phyloP scores from a whole-genome alignment of 768 basidiomycete species.

The Hygrocybe punicea region DNA sequence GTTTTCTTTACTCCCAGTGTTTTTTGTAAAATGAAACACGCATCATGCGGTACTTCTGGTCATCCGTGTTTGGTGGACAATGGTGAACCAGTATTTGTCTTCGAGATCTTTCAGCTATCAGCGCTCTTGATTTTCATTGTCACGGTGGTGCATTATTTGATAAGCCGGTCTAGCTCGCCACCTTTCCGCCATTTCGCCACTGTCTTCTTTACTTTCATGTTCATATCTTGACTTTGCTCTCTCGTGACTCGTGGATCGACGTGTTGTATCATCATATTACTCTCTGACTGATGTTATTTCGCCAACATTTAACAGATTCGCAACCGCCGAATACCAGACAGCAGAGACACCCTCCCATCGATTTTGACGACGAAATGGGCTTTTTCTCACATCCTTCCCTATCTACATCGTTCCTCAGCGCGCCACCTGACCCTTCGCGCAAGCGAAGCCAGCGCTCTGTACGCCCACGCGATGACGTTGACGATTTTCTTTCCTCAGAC shows the following conservation, averaged over 20 bases:
- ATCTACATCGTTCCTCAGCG: conserved; percentile 40
- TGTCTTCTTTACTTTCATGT: conserved; percentile 3
- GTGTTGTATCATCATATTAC: conserved; percentile 14
- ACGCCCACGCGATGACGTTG: conserved; percentile 48
- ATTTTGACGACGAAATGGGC: conserved; percentile 48
- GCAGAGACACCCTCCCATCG: conserved; percentile 37
- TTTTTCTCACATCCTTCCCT: conserved; percentile 46
- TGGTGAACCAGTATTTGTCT: conserved; percentile 1
- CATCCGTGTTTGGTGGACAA: background rate
- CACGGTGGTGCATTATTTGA: background rate
- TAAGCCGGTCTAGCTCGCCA: background rate
- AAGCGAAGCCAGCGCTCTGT: conserved; percentile 47
- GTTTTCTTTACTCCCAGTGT: conserved; percentile 21
- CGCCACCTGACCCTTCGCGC: conserved; percentile 45
- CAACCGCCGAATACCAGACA: conserved; percentile 44
- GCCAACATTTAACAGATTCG: conserved; percentile 34
- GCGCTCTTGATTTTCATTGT: background rate
- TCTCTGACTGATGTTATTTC: conserved; percentile 19
- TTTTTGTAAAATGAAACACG: background rate
- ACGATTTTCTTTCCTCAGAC: conserved; percentile 71
- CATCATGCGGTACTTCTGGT: background rate
- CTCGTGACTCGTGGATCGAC: background rate
- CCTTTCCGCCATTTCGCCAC: background rate
- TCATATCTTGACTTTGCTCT: conserved; percentile 5
- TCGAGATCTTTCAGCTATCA: background rate